phyloP scores from a whole-genome alignment of 768 basidiomycete species.

The Agaricus sinodeliciosus region DNA sequence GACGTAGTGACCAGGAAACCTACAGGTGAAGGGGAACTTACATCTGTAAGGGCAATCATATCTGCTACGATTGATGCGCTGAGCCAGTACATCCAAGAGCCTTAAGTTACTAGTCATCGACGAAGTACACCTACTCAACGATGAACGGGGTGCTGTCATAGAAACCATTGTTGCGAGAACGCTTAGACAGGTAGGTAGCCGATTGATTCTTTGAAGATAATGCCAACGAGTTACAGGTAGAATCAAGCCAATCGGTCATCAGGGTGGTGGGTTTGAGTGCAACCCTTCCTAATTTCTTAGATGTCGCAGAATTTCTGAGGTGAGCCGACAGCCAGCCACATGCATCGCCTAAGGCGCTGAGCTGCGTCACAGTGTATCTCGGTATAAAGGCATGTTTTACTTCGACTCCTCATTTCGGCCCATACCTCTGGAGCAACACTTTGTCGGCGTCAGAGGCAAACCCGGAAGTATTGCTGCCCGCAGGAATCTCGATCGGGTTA shows the following conservation, averaged over 20 bases:
- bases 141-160: constrained; percentile 96
- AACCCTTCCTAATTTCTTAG: constrained; percentile 93
- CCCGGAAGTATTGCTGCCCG: constrained; percentile 63
- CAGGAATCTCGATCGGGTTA: constrained; percentile 82
- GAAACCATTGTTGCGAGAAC: constrained; percentile 98
- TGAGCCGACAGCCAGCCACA: constrained; percentile 22
- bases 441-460: constrained; percentile 90
- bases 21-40: constrained; percentile 94
- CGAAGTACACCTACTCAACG: constrained; percentile 94
- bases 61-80: neutral
- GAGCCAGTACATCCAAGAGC: constrained; percentile 40
- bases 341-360: neutral
- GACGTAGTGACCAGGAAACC: constrained; percentile 98
- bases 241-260: constrained; percentile 93
- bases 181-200: constrained; percentile 64
- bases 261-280: constrained; percentile 95
- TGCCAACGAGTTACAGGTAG: constrained; percentile 50
- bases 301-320: constrained; percentile 94
- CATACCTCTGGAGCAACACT: constrained; percentile 95
- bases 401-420: constrained; percentile 98
- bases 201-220: neutral
- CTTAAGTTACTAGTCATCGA: constrained; percentile 95
- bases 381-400: constrained; percentile 84
- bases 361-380: constrained; percentile 62
- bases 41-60: constrained; percentile 51